Conservation (phyloP, 1,284 basidiomycete genomes). For the Mixia osmundae region DNA sequence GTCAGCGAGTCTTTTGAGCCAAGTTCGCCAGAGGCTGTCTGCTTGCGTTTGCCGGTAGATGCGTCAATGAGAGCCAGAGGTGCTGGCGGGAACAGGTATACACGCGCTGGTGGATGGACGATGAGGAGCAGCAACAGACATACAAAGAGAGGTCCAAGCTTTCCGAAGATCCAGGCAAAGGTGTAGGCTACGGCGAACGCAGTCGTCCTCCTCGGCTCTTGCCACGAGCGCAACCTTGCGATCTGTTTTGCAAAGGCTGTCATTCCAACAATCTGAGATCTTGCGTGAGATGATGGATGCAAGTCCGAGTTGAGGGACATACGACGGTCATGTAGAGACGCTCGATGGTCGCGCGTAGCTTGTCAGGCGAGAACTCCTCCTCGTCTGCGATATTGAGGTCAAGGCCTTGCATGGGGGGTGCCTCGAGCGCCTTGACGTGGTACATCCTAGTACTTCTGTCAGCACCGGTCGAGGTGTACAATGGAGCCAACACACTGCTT, state of each 20-base stretch:
- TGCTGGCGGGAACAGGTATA: conserved; percentile 30
- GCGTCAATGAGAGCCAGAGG: conserved; percentile 23
- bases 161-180: conserved; percentile 4
- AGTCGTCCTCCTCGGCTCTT: conserved; percentile 27
- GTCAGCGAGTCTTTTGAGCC: conserved; percentile 13
- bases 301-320: not conserved
- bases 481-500: no score
- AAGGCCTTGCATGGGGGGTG: no score
- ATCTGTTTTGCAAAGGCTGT: conserved; percentile 29
- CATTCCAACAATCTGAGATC: conserved; percentile 25
- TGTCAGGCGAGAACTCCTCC: conserved; percentile 24
- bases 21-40: conserved; percentile 18
- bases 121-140: conserved; percentile 24
- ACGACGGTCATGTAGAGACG: conserved; percentile 28
- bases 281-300: not conserved
- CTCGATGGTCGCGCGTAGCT: conserved; percentile 30
- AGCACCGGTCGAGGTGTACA: no score
- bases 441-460: no score
- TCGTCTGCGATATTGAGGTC: not conserved
- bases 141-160: conserved; percentile 10
- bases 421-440: no score
- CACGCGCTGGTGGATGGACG: conserved; percentile 26
- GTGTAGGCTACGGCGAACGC: conserved; percentile 21
- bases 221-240: conserved; percentile 30
- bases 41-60: conserved; percentile 18